Base-by-base conservation (phyloP, 345 rosid genomes). In the Gossypium rotundifolium region DNA sequence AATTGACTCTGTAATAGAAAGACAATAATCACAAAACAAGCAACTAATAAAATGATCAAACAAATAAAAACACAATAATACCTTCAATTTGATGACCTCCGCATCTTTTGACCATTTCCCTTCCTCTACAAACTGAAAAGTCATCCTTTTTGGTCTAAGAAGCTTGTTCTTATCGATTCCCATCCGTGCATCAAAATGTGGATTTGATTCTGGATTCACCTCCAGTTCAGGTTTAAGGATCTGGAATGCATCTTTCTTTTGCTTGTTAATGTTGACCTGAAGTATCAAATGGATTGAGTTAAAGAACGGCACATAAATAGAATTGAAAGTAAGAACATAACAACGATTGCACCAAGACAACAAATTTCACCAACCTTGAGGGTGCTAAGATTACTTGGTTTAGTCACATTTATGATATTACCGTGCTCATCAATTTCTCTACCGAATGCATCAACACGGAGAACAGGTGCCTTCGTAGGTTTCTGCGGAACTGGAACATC, bases 341-440 rank as follows among this genome's bases (percentile, higher is more conserved):
- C 23, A 17, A 44, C 45, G 71, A 71, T 75, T 23, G 42, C 55
- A 76, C 16, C 17, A 49, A 66, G 29, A 23, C 13, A 52, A 25
- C 65, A 62, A 68, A 52, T 65, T 54, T 65, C 40, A 49, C 83
- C 74, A 78, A 94, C 98, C 96, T 95, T 95, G 29, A 93, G 87
- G 29, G 99, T 95, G 87, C 98, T 95, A 78, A 91, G 93, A 81
- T 93, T 89, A 87, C 85, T 95, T 71, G 98, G 98, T 76, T 91
- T 95, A 68, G 94, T 74, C 81, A 85, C 76, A 69, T 84, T 93
- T 83, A 95, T 88, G 8, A 95, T 84, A 79, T 93, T 93, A 66
- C 99, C 99, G 70, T 93, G 91, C 80, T 95, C 99, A 77, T 91
- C 98, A 76, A 93, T 90, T 87, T 95, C 99, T 83, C 97, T 88